Conservation (phyloP, 2,329 filamentous ascomycete genomes). For the Trichophyton benhamiae region DNA sequence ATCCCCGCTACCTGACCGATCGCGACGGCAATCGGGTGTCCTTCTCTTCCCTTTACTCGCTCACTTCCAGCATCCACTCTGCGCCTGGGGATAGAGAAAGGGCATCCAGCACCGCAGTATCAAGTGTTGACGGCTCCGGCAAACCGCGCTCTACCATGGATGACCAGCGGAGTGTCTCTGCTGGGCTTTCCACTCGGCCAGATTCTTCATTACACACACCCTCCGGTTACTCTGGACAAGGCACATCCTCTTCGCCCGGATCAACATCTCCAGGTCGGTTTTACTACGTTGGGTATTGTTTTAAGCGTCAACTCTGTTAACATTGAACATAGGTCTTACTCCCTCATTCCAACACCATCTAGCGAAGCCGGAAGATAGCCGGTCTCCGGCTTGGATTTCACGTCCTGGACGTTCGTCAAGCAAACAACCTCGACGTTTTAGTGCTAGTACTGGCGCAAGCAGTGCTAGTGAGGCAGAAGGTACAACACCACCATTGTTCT, state of each 20-base stretch:
- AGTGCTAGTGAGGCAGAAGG: conserved; percentile 57
- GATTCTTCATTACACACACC: not conserved
- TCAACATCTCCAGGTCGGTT: conserved; percentile 7
- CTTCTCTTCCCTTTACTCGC: conserved; percentile 59
- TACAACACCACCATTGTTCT: conserved; percentile 17
- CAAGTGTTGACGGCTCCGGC: conserved; percentile 29
- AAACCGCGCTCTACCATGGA: conserved; percentile 13
- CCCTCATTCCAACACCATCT: not conserved
- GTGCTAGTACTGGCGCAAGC: conserved; percentile 68
- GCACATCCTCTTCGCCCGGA: not conserved
- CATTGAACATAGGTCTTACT: not conserved
- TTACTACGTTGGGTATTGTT: not conserved
- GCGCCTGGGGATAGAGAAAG: conserved; percentile 11
- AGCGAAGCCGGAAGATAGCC: not conserved
- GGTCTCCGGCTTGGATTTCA: conserved; percentile 12
- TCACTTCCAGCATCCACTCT: conserved; percentile 15
- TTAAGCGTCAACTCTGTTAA: not conserved
- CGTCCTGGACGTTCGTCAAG: conserved; percentile 47
- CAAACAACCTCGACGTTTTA: conserved; percentile 60
- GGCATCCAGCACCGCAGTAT: conserved; percentile 17
- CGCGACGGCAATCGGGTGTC: conserved; percentile 54
- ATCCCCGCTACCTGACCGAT: conserved; percentile 9
- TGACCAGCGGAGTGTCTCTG: not conserved
- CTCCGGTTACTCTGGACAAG: not conserved
- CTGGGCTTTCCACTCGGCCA: not conserved